Percentiles rank a stretch among this genome's conserved stretches.
Conservation (phyloP, 1,284 basidiomycete genomes). For the Ceraceosorus guamensis region DNA sequence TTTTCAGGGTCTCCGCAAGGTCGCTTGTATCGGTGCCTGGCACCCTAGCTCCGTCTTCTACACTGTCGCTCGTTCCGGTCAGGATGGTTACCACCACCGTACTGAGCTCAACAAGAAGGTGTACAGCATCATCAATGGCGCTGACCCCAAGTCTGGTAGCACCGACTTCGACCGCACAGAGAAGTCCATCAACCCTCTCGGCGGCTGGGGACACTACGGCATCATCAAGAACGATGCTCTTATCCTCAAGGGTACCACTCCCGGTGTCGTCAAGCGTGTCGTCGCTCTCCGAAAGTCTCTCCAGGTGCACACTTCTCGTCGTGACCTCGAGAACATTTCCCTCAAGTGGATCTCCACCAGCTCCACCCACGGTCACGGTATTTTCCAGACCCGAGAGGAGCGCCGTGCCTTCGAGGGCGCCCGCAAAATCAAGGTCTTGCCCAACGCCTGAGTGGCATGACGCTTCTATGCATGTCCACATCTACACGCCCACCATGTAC, state of each 20-base stretch:
- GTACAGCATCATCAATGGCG: constrained; percentile 83
- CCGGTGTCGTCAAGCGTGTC: constrained; percentile 96
- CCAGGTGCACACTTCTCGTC: constrained; percentile 45
- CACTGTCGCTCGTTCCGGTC: constrained; percentile 99
- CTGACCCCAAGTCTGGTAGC: constrained; percentile 75
- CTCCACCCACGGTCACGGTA: constrained; percentile 79
- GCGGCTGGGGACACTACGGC: constrained; percentile 99
- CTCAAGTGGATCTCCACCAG: constrained; percentile 99
- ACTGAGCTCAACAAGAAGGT: constrained; percentile 86
- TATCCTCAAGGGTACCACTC: constrained; percentile 68
- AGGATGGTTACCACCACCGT: constrained; percentile 96
- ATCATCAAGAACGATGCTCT: constrained; percentile 97
- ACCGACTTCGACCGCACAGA: constrained; percentile 57
- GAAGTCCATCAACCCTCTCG: constrained; percentile 95
- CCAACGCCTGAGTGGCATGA: too few relatives aligned
- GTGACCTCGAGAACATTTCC: constrained; percentile 79
- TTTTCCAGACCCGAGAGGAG: constrained; percentile 93
- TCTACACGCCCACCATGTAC: too few relatives aligned
- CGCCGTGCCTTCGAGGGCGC: constrained; percentile 88
- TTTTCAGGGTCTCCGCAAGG: constrained; percentile 52
- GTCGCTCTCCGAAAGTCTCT: constrained; percentile 58
- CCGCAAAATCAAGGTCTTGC: constrained; percentile 10
- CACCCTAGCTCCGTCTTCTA: constrained; percentile 99
- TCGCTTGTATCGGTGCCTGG: constrained; percentile 98
- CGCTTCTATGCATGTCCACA: too few relatives aligned